Percentiles rank a stretch among this genome's conserved stretches.
phyloP scores from a whole-genome alignment of 306 rosid genomes.

The Cucurbita maxima region DNA sequence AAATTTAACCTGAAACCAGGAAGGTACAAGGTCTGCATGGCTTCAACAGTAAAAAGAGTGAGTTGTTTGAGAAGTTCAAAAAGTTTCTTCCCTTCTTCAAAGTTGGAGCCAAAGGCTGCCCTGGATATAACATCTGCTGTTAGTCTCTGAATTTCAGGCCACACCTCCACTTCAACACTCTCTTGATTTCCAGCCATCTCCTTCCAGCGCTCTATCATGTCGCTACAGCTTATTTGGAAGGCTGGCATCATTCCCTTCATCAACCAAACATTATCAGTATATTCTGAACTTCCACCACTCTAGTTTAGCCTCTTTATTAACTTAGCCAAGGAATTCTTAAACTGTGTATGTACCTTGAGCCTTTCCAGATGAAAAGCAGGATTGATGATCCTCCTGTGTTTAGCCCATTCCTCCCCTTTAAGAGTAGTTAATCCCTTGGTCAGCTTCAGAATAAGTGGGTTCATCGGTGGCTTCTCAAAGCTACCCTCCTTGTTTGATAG shows the following conservation, averaged over 20 bases:
- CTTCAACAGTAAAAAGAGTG: constrained; percentile 24
- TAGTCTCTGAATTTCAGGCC: constrained; percentile 31
- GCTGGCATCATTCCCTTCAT: background rate
- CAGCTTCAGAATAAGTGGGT: constrained; percentile 23
- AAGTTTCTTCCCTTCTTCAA: constrained; percentile 27
- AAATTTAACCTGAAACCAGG: constrained; percentile 35
- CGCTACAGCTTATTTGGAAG: background rate
- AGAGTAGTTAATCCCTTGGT: constrained; percentile 27
- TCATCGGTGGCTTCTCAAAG: constrained; percentile 28
- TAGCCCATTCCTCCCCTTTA: constrained; percentile 32
- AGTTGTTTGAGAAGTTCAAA: constrained; percentile 36
- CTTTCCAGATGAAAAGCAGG: constrained; percentile 40
- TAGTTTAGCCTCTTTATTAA: background rate
- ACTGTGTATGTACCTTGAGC: constrained; percentile 20
- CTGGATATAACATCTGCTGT: constrained; percentile 29
- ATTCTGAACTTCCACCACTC: background rate
- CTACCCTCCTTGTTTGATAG: constrained; percentile 30
- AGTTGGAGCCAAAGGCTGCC: constrained; percentile 32
- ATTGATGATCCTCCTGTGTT: constrained; percentile 27
- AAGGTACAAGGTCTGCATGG: constrained; percentile 29
- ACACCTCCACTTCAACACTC: constrained; percentile 22
- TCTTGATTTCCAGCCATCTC: constrained; percentile 13
- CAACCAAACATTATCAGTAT: background rate
- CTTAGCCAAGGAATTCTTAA: too few species aligned
- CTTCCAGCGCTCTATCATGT: constrained; percentile 29